Conservation (phyloP, 176 grass and related monocot species). For the Musa troglodytarum region DNA sequence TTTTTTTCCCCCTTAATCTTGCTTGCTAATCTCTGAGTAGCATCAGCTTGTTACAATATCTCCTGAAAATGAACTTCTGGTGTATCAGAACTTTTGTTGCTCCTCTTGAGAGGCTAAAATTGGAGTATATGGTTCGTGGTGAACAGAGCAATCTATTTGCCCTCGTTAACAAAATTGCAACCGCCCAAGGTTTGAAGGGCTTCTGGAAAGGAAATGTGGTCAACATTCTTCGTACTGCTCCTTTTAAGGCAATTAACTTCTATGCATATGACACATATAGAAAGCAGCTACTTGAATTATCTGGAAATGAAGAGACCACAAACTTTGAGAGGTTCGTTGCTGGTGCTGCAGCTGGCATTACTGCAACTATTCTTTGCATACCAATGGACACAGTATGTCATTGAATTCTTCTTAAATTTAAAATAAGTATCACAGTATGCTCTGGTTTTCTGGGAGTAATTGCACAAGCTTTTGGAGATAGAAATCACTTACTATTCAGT, state of each 20-base stretch:
- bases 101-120: conserved; percentile 90
- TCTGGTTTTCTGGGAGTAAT: background rate
- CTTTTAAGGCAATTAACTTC: conserved; percentile 96
- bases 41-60: background rate
- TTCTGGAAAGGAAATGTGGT: conserved; percentile 98
- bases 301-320: conserved; percentile 84
- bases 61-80: conserved; percentile 23
- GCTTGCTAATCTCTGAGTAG: background rate
- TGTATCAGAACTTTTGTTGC: conserved; percentile 85
- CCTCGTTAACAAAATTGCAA: conserved; percentile 69
- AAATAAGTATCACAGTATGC: no score
- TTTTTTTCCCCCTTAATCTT: background rate
- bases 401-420: background rate
- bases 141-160: conserved; percentile 83
- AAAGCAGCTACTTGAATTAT: conserved; percentile 67
- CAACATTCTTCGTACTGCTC: conserved; percentile 94
- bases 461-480: background rate
- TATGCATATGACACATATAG: conserved; percentile 92
- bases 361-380: conserved; percentile 74
- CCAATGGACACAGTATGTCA: conserved; percentile 93
- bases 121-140: conserved; percentile 93
- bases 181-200: conserved; percentile 74
- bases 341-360: conserved; percentile 79
- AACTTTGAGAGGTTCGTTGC: conserved; percentile 96
- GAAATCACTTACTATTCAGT: background rate